These are phyloP conservation scores for Termitomyces sp. DNA, from an alignment of 768 basidiomycete species.

Conservation along the genomic window DNA sequence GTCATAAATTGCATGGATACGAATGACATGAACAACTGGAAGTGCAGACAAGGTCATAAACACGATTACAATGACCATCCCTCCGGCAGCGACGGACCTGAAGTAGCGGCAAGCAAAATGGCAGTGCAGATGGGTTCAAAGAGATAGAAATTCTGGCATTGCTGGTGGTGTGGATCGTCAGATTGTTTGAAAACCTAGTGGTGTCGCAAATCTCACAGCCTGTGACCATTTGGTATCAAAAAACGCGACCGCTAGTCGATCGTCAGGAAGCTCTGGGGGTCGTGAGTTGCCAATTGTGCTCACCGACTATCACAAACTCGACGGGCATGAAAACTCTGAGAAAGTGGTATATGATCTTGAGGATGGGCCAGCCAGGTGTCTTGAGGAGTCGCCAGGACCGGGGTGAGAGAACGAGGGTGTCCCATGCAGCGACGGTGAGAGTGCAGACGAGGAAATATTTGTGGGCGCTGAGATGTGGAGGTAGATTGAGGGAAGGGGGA, in stretches of 20 bases:
- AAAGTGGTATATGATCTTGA: conserved; percentile 75
- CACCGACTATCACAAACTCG: conserved; percentile 75
- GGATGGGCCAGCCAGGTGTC: conserved; percentile 62
- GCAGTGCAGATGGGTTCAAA: conserved; percentile 87
- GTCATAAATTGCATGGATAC: conserved; percentile 75
- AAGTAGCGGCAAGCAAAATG: conserved; percentile 67
- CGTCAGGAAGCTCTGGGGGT: background rate
- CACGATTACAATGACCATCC: background rate
- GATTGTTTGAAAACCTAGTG: background rate
- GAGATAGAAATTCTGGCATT: conserved; percentile 68
- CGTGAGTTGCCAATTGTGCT: background rate
- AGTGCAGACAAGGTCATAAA: background rate
- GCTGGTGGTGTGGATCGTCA: conserved; percentile 23
- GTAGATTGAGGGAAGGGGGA: conserved; percentile 65
- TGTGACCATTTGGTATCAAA: conserved; percentile 70
- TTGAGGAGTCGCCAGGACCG: conserved; percentile 69
- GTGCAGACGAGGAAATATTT: conserved; percentile 91
- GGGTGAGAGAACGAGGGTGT: conserved; percentile 79
- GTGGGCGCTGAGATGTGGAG: conserved; percentile 76
- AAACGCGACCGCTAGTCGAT: conserved; percentile 65
- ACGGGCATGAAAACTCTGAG: conserved; percentile 71
- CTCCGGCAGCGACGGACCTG: conserved; percentile 29
- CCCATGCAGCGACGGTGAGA: conserved; percentile 86
- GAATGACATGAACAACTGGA: conserved; percentile 65
- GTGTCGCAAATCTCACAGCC: conserved; percentile 28